Evolutionary conservation across 164 flowering plant genomes (phyloP).

Genomic region (Annona cherimola): DNA sequence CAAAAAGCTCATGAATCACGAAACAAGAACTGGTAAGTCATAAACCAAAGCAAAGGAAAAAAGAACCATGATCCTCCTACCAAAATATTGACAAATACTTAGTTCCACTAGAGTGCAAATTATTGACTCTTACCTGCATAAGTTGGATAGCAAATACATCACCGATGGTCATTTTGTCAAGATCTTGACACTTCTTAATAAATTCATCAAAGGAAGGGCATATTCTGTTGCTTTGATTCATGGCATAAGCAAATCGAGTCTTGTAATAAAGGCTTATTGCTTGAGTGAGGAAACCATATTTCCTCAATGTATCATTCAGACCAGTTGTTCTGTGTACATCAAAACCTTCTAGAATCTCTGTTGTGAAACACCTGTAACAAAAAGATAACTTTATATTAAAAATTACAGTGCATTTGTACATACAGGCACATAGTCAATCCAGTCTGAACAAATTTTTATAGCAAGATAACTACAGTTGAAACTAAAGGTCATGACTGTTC

Average conservation of each 20-base stretch:
- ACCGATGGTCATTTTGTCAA: constrained; percentile 84
- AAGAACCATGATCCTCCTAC: not conserved
- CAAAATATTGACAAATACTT: constrained; percentile 2
- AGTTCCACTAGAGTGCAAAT: not conserved
- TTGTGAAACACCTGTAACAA: constrained; percentile 79
- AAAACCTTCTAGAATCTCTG: constrained; percentile 97
- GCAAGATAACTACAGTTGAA: no score
- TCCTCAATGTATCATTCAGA: constrained; percentile 68
- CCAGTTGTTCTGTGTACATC: constrained; percentile 91
- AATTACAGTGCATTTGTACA: no score
- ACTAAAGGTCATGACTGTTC: no score
- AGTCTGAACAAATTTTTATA: no score
- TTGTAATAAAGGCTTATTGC: constrained; percentile 59
- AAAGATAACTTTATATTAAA: not conserved
- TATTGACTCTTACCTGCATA: constrained; percentile 68
- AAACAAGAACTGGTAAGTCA: not conserved
- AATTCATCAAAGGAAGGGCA: constrained; percentile 71
- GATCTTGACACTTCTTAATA: constrained; percentile 53
- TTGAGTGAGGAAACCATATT: constrained; percentile 71
- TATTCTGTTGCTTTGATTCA: constrained; percentile 13
- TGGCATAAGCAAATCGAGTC: constrained; percentile 21
- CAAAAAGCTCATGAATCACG: not conserved
- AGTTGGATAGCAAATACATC: constrained; percentile 90
- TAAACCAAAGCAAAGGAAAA: not conserved
- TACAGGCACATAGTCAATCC: no score